These are phyloP conservation scores for Mallotus japonicus DNA, from an alignment of 441 rosid species.

Conservation along the genomic window DNA sequence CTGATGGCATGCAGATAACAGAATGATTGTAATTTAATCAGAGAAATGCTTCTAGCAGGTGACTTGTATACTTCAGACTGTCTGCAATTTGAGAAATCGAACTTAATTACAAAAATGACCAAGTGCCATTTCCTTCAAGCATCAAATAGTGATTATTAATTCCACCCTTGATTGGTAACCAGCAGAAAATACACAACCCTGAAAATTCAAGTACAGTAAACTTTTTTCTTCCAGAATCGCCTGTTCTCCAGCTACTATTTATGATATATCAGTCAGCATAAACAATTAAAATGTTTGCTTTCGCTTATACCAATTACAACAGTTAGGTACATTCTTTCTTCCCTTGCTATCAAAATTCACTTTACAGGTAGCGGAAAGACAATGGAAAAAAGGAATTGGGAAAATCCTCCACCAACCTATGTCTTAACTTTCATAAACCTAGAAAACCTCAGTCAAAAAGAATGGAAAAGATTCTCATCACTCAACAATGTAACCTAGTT, in stretches of 20 bases:
- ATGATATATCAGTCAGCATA: slow-evolving; percentile 17
- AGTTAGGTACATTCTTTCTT: slow-evolving; percentile 42
- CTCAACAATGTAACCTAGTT: slow-evolving; percentile 35
- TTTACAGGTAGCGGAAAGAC: slow-evolving; percentile 50
- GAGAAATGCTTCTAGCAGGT: no score
- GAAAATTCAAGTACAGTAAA: not conserved
- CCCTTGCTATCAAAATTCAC: slow-evolving; percentile 61
- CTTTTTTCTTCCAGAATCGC: not conserved
- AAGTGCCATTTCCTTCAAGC: not conserved
- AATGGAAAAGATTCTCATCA: slow-evolving; percentile 46
- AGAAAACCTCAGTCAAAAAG: slow-evolving; percentile 31
- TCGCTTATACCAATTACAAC: slow-evolving; percentile 56
- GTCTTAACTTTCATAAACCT: slow-evolving; percentile 39
- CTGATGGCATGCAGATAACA: not conserved
- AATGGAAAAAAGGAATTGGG: slow-evolving; percentile 18
- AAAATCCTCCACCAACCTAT: slow-evolving; percentile 41
- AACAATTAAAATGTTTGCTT: slow-evolving; percentile 33
- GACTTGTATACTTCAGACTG: no score
- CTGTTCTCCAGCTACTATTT: not conserved
- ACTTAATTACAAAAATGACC: not conserved
- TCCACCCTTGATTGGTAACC: not conserved
- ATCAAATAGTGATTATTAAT: not conserved
- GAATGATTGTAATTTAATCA: no score
- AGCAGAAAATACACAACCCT: not conserved
- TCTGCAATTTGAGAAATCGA: not conserved